Evolutionary conservation across 2,329 filamentous ascomycete genomes (phyloP).

Genomic region (Torrubiellomyces zombiae): DNA sequence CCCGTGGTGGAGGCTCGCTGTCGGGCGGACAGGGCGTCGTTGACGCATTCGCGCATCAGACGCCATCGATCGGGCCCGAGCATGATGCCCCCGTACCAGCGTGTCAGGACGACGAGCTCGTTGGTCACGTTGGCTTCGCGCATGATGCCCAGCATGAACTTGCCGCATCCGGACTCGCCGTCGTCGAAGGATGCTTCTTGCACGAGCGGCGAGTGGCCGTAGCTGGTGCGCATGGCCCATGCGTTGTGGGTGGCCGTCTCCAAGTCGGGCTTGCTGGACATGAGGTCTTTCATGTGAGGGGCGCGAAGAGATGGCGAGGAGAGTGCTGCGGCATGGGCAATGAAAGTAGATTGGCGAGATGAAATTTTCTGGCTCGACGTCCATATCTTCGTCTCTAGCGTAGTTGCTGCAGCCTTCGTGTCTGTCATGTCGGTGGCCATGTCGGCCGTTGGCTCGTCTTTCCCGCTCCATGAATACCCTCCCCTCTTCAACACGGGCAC

Average conservation of each 20-base stretch:
- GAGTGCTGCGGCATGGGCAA: conserved; percentile 30
- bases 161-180: conserved; percentile 42
- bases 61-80: conserved; percentile 46
- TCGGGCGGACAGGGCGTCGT: conserved; percentile 35
- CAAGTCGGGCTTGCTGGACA: conserved; percentile 31
- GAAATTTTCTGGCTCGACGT: conserved; percentile 32
- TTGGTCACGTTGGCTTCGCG: conserved; percentile 32
- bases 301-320: conserved; percentile 24
- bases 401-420: conserved; percentile 5
- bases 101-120: conserved; percentile 39
- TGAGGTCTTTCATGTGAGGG: conserved; percentile 27
- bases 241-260: conserved; percentile 40
- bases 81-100: conserved; percentile 47
- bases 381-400: conserved; percentile 24
- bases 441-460: neutral
- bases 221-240: conserved; percentile 26
- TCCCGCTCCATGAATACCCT: conserved; percentile 38
- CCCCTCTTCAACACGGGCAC: conserved; percentile 61
- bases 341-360: conserved; percentile 37
- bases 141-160: conserved; percentile 37
- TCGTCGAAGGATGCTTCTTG: conserved; percentile 40
- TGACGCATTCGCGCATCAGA: conserved; percentile 40
- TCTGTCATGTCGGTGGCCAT: conserved; percentile 5
- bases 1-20: conserved; percentile 17
- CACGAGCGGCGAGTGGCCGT: conserved; percentile 20